Percentiles rank a stretch among this genome's conserved stretches.
Conservation (phyloP, 148 eudicot species). For the Rhododendron griersonianum region DNA sequence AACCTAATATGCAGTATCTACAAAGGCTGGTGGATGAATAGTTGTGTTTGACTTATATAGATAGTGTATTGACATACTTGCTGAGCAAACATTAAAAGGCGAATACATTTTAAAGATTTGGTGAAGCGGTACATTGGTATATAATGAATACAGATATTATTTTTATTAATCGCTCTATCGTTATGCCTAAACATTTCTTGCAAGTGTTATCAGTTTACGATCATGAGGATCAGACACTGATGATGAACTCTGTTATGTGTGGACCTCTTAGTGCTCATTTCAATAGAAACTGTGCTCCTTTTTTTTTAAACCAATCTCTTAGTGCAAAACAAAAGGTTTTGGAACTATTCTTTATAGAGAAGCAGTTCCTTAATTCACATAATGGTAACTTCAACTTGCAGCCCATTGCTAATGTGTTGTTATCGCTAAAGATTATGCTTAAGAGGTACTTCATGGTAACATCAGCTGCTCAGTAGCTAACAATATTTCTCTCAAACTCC, state of each 20-base stretch:
- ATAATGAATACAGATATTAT: slow-evolving; percentile 92
- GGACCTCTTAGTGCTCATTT: slow-evolving; percentile 96
- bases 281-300: slow-evolving; percentile 88
- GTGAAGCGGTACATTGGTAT: slow-evolving; percentile 79
- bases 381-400: too few relatives aligned
- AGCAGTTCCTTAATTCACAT: too few relatives aligned
- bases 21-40: slow-evolving; percentile 83
- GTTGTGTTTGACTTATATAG: slow-evolving; percentile 63
- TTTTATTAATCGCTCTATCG: slow-evolving; percentile 90
- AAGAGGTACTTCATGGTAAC: too few relatives aligned
- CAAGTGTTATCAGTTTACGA: slow-evolving; percentile 72
- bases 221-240: slow-evolving; percentile 79
- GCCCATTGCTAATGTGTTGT: too few relatives aligned
- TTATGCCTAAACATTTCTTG: slow-evolving; percentile 86
- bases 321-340: too few relatives aligned
- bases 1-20: slow-evolving; percentile 55
- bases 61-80: slow-evolving; percentile 66
- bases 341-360: too few relatives aligned
- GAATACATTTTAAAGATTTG: slow-evolving; percentile 70
- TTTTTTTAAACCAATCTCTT: too few relatives aligned
- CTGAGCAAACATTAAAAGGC: slow-evolving; percentile 89
- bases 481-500: too few relatives aligned
- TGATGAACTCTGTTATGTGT: slow-evolving; percentile 82
- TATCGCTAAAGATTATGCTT: too few relatives aligned
- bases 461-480: too few relatives aligned